Conservation (phyloP, 2,329 filamentous ascomycete genomes). For the Colletotrichum trifolii region DNA sequence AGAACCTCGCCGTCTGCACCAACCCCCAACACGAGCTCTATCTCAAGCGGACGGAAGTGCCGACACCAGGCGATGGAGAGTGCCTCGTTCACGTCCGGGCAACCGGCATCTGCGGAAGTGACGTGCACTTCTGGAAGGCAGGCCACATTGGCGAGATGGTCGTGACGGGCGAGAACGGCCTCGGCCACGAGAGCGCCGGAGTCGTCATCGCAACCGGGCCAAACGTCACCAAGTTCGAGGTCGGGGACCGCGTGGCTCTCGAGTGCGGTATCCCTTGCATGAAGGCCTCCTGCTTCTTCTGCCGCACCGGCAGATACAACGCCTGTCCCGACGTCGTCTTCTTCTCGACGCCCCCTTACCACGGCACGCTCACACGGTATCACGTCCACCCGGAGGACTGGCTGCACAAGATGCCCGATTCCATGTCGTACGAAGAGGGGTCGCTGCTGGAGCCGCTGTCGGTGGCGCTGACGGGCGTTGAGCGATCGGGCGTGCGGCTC, state of each 20-base stretch:
- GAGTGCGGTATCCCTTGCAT: constrained; percentile 48
- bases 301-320: constrained; percentile 52
- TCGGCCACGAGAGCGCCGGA: constrained; percentile 33
- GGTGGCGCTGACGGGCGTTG: constrained; percentile 57
- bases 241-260: constrained; percentile 13
- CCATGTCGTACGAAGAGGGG: constrained; percentile 52
- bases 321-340: constrained; percentile 53
- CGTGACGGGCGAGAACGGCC: constrained; percentile 40
- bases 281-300: constrained; percentile 45
- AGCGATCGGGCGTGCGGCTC: constrained; percentile 50
- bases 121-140: constrained; percentile 52
- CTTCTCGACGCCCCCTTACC: constrained; percentile 51
- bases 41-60: constrained; percentile 66
- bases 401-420: constrained; percentile 50
- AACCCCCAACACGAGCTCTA: constrained; percentile 76
- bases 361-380: constrained; percentile 51
- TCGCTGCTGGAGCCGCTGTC: constrained; percentile 60
- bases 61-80: constrained; percentile 19
- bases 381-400: constrained; percentile 51
- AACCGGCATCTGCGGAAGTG: constrained; percentile 73
- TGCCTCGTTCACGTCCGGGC: constrained; percentile 72
- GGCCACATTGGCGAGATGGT: constrained; percentile 48
- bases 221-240: constrained; percentile 19
- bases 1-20: constrained; percentile 76
- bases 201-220: constrained; percentile 15